Conservation (phyloP, 1,139 yeast species). For the Yamadazyma jaroonii region DNA sequence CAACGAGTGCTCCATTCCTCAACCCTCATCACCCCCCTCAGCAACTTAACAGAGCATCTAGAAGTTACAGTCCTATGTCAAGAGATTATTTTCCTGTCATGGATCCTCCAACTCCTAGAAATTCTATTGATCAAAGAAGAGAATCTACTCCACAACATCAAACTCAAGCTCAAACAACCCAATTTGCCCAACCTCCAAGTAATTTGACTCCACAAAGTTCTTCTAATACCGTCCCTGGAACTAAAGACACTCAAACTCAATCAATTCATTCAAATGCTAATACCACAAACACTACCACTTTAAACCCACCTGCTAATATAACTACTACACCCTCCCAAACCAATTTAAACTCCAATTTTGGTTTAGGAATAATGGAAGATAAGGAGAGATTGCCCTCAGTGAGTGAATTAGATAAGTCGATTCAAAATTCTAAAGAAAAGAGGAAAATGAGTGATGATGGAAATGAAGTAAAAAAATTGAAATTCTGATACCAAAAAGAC, state of each 20-base stretch:
- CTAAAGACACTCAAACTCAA: not conserved
- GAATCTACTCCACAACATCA: not conserved
- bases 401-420: conserved; percentile 36
- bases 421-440: conserved; percentile 17
- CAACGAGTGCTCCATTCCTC: conserved; percentile 1
- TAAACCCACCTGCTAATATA: too few relatives aligned
- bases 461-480: conserved; percentile 8
- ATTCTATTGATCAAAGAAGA: conserved; percentile 9
- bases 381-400: conserved; percentile 27
- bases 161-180: not conserved
- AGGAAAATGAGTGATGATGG: conserved; percentile 13
- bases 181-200: not conserved
- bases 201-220: conserved; percentile 2
- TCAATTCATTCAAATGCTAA: too few relatives aligned
- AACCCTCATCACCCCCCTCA: not conserved
- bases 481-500: not conserved
- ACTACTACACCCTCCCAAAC: too few relatives aligned
- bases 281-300: too few relatives aligned
- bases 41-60: conserved; percentile 7
- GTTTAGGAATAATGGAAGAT: not conserved
- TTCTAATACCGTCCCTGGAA: not conserved
- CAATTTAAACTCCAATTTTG: not conserved
- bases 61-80: conserved; percentile 15
- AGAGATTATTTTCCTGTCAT: conserved; percentile 16
- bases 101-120: conserved; percentile 17